Conservation (phyloP, 1,284 basidiomycete genomes). For the Lentinula novae-zelandiae region DNA sequence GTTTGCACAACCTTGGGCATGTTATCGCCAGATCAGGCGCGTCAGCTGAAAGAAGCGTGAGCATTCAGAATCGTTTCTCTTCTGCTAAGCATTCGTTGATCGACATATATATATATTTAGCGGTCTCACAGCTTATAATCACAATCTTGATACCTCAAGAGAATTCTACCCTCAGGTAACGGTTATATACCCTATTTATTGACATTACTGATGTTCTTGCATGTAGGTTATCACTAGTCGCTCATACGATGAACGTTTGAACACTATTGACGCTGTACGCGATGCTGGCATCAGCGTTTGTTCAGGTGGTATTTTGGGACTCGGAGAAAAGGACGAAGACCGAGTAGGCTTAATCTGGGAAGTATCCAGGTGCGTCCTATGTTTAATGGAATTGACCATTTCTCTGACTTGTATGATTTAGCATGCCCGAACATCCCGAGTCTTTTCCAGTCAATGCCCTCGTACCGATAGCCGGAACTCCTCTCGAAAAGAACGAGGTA, state of each 20-base stretch:
- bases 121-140: conserved; percentile 96
- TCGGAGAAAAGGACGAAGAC: conserved; percentile 91
- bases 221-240: conserved; percentile 89
- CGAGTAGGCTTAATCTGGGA: conserved; percentile 93
- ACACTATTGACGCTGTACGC: conserved; percentile 87
- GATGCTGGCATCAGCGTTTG: conserved; percentile 97
- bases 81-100: conserved; percentile 8
- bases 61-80: conserved; percentile 24
- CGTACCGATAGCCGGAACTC: conserved; percentile 74
- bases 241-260: conserved; percentile 90
- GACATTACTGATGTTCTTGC: background rate
- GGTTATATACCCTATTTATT: background rate
- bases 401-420: conserved; percentile 26
- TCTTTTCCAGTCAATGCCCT: conserved; percentile 98
- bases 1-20: conserved; percentile 99
- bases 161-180: conserved; percentile 91
- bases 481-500: conserved; percentile 70
- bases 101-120: conserved; percentile 31
- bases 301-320: conserved; percentile 93
- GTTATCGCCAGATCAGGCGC: conserved; percentile 93
- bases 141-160: conserved; percentile 96
- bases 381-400: background rate
- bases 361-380: conserved; percentile 70
- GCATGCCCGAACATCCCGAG: conserved; percentile 94
- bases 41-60: conserved; percentile 88